These are phyloP conservation scores for Hyparrhenia diplandra DNA, from an alignment of 176 grass and related monocot genomes.

Conservation along the genomic window DNA sequence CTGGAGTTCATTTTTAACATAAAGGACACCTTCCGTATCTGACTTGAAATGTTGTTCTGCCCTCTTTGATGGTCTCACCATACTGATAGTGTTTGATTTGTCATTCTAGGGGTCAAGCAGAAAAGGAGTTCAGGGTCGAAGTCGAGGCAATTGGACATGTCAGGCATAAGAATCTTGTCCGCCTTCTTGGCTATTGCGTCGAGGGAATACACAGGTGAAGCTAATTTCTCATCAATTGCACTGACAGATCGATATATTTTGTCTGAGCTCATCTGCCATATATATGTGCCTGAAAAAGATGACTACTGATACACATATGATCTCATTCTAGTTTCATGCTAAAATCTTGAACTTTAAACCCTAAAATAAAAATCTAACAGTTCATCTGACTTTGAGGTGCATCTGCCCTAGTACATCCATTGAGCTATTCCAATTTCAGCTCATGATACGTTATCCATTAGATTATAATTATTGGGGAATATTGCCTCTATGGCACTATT, in stretches of 20 bases:
- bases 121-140: too few species aligned
- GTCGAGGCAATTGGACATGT: too few species aligned
- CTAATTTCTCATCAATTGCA: not conserved
- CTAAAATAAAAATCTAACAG: not conserved
- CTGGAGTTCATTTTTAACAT: too few species aligned
- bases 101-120: too few species aligned
- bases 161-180: too few species aligned
- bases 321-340: not conserved
- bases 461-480: not conserved
- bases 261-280: not conserved
- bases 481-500: not conserved
- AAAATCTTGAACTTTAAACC: not conserved
- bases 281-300: not conserved
- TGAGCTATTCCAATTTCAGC: not conserved
- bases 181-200: constrained; percentile 35
- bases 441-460: not conserved
- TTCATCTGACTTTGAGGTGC: not conserved
- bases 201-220: constrained; percentile 47
- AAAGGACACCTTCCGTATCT: too few species aligned
- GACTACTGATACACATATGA: not conserved
- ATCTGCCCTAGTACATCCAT: not conserved
- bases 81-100: too few species aligned
- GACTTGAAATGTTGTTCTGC: too few species aligned
- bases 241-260: not conserved
- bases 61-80: too few species aligned